Base-by-base conservation (phyloP, 106 monocot species). In the Amphibolis antarctica region DNA sequence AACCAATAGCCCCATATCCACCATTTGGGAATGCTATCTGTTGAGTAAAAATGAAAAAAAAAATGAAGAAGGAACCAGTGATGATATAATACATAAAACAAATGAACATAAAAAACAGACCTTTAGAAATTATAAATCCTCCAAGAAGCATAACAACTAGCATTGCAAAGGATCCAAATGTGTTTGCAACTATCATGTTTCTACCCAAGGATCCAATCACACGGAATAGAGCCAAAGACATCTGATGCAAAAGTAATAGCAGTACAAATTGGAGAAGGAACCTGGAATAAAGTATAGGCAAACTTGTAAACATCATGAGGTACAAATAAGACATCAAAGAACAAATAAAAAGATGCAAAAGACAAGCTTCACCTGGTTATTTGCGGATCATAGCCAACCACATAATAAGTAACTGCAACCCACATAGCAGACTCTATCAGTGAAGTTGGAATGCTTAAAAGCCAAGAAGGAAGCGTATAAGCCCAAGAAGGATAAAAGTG, bases 1-100 rank as follows among this genome's bases (percentile, higher is more conserved):
- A 91, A 71, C 98, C 98, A 98, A 55, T 98, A 98, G 17, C 98
- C 98, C 98, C 98, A 98, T 74, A 91, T 82, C 98, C 98, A 98
- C 98, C 98, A 98, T 9, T 28, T 60, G 24, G 98, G 98, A 14
- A 98, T 98, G 72, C 91, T 85, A 30, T 88, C 98, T 98, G 87
- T 23, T 10, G 27, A 9, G 9, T 43, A 42, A 73, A 58, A 23
- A 20, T 12, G 63, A 12, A 49, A 66, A 7, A 52, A 63, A 63
- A 47, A 27, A 25, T 55, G 21, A 55, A 42, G 14, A 13, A 23
- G 44, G 43, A 20, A 25, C 10, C 24, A 24, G 1, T 51, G 17
- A 31, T 14, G 15, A 44, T 55, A 24, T 67, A 24, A 20, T 43
- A 13, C 43, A 53, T 23, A 51, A 55, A 77, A 43, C 0, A 10